Evolutionary conservation across 2,329 filamentous ascomycete genomes (phyloP).

Genomic region (Parastagonospora nodorum): DNA sequence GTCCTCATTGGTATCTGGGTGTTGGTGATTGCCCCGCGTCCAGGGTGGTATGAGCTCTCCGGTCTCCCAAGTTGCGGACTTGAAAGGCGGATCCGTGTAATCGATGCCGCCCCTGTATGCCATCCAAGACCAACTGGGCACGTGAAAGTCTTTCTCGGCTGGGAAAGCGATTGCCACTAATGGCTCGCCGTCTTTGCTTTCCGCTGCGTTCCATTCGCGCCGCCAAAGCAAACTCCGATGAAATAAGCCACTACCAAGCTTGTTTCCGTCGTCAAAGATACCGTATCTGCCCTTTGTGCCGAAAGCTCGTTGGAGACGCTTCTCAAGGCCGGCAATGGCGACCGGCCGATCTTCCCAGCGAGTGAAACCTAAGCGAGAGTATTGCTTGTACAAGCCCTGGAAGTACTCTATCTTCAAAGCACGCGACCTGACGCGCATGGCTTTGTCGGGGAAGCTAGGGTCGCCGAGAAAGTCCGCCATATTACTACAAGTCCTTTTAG

Average conservation of each 20-base stretch:
- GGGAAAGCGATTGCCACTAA: conserved; percentile 7
- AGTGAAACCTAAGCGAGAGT: conserved; percentile 32
- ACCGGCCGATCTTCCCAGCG: conserved; percentile 30
- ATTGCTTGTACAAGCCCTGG: conserved; percentile 29
- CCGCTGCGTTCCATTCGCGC: conserved; percentile 12
- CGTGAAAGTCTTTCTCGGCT: background rate
- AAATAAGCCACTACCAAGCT: conserved; percentile 26
- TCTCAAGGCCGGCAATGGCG: conserved; percentile 29
- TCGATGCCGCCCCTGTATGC: conserved; percentile 21
- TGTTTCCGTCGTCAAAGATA: conserved; percentile 32
- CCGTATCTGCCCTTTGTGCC: conserved; percentile 16
- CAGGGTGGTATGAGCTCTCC: conserved; percentile 5
- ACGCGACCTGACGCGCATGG: background rate
- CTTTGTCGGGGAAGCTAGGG: conserved; percentile 25
- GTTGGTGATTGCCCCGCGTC: background rate
- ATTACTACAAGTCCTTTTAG: background rate
- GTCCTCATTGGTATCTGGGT: background rate
- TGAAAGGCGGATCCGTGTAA: conserved; percentile 8
- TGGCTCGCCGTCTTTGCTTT: background rate
- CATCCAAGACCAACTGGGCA: conserved; percentile 24
- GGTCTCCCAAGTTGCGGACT: conserved; percentile 3
- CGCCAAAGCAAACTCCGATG: conserved; percentile 40
- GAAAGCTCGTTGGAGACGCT: background rate
- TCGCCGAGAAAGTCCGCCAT: conserved; percentile 35
- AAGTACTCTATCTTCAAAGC: conserved; percentile 22